phyloP scores from a whole-genome alignment of 495 filamentous ascomycete genomes.

The Penicillium subrubescens region DNA sequence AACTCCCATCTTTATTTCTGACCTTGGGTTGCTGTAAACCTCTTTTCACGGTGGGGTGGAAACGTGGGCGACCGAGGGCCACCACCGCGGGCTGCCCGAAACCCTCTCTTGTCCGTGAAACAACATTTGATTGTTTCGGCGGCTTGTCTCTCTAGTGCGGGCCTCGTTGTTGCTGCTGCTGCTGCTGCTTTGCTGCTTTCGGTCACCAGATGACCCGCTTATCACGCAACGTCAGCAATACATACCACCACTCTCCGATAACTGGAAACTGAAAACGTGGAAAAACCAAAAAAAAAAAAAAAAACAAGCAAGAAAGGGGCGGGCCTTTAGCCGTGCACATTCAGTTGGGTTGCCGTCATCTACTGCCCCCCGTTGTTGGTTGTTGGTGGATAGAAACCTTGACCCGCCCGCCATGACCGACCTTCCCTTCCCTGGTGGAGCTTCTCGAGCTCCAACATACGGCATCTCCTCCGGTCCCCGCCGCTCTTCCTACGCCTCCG shows the following conservation, averaged over 20 bases:
- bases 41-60: background rate
- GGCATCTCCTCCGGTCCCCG: conserved; percentile 49
- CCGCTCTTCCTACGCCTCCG: conserved; percentile 78
- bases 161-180: background rate
- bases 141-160: conserved; percentile 1
- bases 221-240: conserved; percentile 26
- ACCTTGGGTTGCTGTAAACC: background rate
- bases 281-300: background rate
- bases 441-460: conserved; percentile 45
- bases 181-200: conserved; percentile 17
- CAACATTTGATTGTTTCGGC: background rate
- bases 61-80: background rate
- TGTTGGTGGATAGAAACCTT: conserved; percentile 11
- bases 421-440: conserved; percentile 51
- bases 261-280: background rate
- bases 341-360: background rate
- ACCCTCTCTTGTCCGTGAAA: background rate
- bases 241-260: background rate
- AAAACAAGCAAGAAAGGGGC: background rate
- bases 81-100: background rate
- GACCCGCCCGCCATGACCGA: conserved; percentile 45
- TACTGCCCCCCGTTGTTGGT: background rate
- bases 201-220: conserved; percentile 31
- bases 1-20: background rate
- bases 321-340: background rate